A percentile compares a stretch with the other conserved stretches of the same genome.
Conservation (phyloP, 805 yeast genomes). For the Starmerella kuoi region DNA sequence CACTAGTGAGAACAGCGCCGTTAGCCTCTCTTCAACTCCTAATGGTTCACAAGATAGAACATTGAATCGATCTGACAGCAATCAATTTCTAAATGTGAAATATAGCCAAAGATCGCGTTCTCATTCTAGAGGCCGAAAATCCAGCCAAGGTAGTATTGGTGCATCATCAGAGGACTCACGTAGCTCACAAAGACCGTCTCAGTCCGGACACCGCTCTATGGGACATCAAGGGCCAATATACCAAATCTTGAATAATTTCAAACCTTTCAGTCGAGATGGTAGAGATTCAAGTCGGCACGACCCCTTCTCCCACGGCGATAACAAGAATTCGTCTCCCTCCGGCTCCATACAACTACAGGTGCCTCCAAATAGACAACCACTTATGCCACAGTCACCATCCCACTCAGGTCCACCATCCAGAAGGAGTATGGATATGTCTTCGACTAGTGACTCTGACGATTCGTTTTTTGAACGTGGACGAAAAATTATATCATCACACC, state of each 20-base stretch:
- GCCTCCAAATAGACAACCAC: too few species aligned
- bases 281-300: too few species aligned
- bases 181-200: neutral
- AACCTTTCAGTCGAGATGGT: constrained; percentile 6
- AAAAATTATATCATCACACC: neutral
- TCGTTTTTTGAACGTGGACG: neutral
- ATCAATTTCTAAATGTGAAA: neutral
- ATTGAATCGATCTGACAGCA: neutral
- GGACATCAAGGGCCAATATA: constrained; percentile 2
- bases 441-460: neutral
- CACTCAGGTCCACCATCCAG: neutral
- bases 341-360: too few species aligned
- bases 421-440: neutral
- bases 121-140: neutral
- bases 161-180: neutral
- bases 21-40: neutral
- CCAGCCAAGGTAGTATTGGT: neutral
- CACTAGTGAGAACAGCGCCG: neutral
- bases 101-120: neutral
- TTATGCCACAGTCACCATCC: neutral
- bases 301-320: too few species aligned
- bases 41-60: neutral
- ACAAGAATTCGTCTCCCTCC: too few species aligned
- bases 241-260: constrained; percentile 8
- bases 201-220: constrained; percentile 7